Base-by-base conservation (phyloP, 768 basidiomycete species). In the Amanita thiersii region DNA sequence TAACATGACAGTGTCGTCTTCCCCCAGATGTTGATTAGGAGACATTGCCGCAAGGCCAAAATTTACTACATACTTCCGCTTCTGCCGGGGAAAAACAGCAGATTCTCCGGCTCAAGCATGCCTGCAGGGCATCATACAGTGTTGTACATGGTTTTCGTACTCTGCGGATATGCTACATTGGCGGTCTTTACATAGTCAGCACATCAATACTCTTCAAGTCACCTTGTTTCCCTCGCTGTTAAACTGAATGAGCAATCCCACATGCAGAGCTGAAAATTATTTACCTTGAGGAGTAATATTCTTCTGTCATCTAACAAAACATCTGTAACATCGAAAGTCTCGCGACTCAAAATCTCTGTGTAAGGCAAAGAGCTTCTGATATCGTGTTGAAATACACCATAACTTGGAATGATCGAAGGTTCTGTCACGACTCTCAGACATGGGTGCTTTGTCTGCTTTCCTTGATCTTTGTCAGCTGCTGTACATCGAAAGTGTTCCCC, bases 241-340 rank as follows among this genome's bases (percentile, higher is more conserved):
- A 36, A 29, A 38, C 42, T 31, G 23, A 44, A 30, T 40, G 34
- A 42, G 36, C 43, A 49, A 32, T 40, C 8, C 29, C 28, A 18
- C 29, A 31, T 32, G 35, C n/a, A 21, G 15, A 23, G 17, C 20
- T 30, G 37, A 23, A 45, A 21, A 37, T 49, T 43, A 55, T 60
- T 4, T 35, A 74, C 73, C 64, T 70, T 69, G 31, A 75, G 55
- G 37, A 76, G 50, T 43, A 75, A 54, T 37, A 77, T 47, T 44
- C 72, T 53, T 47, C 62, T 65, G 48, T 73, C 72, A 52, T 75
- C 75, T 65, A 75, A 70, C 73, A 75, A 75, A 38, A 72, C 73
- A 53, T 75, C 72, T 37, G 70, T 73, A 31, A 73, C 67, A 47
- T 69, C 64, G 46, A 67, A 72, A 14, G 53, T 57, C 39, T 73